Conservation (phyloP, 345 rosid genomes). For the Clarkia xantiana region DNA sequence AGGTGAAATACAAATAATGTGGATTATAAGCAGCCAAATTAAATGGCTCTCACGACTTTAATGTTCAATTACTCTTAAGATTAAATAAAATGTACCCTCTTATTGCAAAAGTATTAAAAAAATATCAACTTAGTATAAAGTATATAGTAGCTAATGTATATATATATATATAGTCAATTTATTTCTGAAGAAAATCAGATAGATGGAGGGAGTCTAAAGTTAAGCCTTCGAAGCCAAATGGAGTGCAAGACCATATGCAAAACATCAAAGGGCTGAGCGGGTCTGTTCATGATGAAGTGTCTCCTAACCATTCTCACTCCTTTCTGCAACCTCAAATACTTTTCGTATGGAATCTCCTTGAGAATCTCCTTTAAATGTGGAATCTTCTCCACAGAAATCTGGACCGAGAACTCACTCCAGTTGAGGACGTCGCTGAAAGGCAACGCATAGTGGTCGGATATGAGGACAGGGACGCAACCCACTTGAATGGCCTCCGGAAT, state of each 20-base stretch:
- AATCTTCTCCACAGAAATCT: conserved; percentile 23
- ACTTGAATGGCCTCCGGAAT: conserved; percentile 27
- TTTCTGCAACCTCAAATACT: conserved; percentile 22
- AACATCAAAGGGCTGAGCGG: conserved; percentile 36
- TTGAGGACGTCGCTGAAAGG: conserved; percentile 39
- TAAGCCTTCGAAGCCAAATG: conserved; percentile 39
- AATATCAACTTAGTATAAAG: too few species aligned
- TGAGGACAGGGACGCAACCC: conserved; percentile 37
- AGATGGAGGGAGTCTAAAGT: conserved; percentile 14
- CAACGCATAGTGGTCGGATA: conserved; percentile 26
- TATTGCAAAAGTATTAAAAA: too few species aligned
- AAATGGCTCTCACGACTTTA: too few species aligned
- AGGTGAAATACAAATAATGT: too few species aligned
- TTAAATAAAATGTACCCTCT: too few species aligned
- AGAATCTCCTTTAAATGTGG: conserved; percentile 26
- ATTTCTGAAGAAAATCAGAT: too few species aligned
- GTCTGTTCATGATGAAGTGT: conserved; percentile 32
- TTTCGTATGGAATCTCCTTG: conserved; percentile 11
- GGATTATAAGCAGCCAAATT: too few species aligned
- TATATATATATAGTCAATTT: too few species aligned
- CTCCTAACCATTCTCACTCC: conserved; percentile 22
- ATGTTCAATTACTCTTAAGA: too few species aligned
- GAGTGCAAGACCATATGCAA: conserved; percentile 40
- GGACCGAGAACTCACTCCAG: conserved; percentile 33
- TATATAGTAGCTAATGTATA: too few species aligned